phyloP scores from a whole-genome alignment of 2,329 filamentous ascomycete species.

The Aspergillus hiratsukae region DNA sequence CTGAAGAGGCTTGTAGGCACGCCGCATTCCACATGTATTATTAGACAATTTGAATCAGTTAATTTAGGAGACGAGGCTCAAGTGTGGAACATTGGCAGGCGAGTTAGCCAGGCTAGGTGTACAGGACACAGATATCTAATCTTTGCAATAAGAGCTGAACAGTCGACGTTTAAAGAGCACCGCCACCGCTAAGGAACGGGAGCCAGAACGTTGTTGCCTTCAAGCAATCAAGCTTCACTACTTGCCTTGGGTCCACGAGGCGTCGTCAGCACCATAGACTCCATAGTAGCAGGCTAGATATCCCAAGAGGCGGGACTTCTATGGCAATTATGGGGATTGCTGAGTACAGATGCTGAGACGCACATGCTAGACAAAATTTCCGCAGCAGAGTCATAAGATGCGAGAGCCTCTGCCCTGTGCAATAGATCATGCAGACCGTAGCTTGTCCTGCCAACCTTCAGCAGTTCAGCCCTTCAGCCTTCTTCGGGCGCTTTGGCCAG shows the following conservation, averaged over 20 bases:
- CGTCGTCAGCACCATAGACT: not conserved
- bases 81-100: not conserved
- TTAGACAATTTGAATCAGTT: not conserved
- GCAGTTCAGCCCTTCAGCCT: not conserved
- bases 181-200: not conserved
- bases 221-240: constrained; percentile 7
- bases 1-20: not conserved
- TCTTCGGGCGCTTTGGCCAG: not conserved
- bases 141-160: not conserved
- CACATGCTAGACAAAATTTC: not conserved
- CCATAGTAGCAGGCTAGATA: not conserved
- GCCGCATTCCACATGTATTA: not conserved
- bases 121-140: not conserved
- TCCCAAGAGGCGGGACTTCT: not conserved
- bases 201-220: constrained; percentile 4
- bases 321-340: not conserved
- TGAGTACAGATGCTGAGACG: not conserved
- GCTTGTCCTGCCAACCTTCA: not conserved
- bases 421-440: not conserved
- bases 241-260: constrained; percentile 5
- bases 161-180: not conserved
- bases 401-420: not conserved
- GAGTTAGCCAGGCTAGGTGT: not conserved
- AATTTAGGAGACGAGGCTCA: not conserved
- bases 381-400: not conserved